Evolutionary conservation across 257 asterid species (phyloP), one percentile per base, ranked within the genome.

Genomic region (Gentiana straminea): DNA sequence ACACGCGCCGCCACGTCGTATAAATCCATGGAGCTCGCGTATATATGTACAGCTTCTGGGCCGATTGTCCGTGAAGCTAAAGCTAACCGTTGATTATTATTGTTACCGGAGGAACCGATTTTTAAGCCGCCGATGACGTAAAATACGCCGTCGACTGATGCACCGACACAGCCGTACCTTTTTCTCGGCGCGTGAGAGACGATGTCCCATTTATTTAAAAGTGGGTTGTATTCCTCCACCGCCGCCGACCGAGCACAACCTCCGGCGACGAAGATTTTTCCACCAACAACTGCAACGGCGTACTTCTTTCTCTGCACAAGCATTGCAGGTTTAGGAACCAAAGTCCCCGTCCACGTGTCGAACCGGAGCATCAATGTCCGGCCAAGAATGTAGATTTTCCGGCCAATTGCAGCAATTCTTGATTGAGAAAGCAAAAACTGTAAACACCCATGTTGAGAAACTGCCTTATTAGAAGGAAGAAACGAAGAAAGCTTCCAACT

Each of bases 171-270:
- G 0, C 95, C 95, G 33, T 86, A 89, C 55, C 97, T 63, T 66
- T 80, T 77, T 57, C 90, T 56, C 2, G 95, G 87, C 51, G 88
- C 82, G 35, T 80, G 64, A 0, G 82, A 55, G 4, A 81, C 75
- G 73, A 80, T 84, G 66, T 76, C 76, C 95, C 97, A 89, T 33
- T 12, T 57, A 46, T 86, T 70, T 35, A 43, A 78, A 0, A 64
- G 81, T 0, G 97, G 95, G 9, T 89, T 90, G 57, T 81, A 89
- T 73, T 80, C 97, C 76, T 89, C 97, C 57, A 89, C 90, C 51
- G 61, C 88, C 34, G 77, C 65, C 9, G 94, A 55, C 10, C 83
- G 68, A 2, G 93, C 64, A 33, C 80, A 70, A 3, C 97, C 94
- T 0, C 97, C 90, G 65, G 94, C 88, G 50, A 89, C 82, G 71